Evolutionary conservation across 352 stramenopile species (phyloP).

Genomic region (Pythium phragmitis): DNA sequence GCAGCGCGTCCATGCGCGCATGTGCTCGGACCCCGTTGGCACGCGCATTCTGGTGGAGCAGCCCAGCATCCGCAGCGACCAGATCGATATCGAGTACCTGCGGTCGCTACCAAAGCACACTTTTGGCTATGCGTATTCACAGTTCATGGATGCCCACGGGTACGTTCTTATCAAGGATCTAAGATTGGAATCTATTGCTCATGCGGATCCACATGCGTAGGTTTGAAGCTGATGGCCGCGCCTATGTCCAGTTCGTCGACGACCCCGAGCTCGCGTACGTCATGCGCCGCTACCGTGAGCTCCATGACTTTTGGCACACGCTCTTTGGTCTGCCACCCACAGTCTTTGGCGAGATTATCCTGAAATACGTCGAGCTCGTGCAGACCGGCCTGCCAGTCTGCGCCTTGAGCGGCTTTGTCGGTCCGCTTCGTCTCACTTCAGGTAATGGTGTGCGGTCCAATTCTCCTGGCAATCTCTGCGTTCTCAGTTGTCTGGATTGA

Average conservation of each 20-base stretch:
- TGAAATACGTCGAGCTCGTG: slow-evolving; percentile 98
- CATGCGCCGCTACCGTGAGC: slow-evolving; percentile 93
- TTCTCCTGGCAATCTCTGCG: no score
- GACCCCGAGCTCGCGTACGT: slow-evolving; percentile 96
- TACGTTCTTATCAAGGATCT: slow-evolving; percentile 20
- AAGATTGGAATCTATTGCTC: neutral
- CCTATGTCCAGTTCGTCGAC: slow-evolving; percentile 86
- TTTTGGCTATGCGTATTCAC: slow-evolving; percentile 90
- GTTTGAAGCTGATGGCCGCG: slow-evolving; percentile 90
- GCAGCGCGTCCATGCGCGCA: slow-evolving; percentile 74
- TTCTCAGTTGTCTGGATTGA: neutral
- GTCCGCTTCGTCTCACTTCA: slow-evolving; percentile 74
- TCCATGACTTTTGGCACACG: slow-evolving; percentile 97
- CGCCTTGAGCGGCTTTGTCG: slow-evolving; percentile 91
- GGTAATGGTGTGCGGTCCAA: slow-evolving; percentile 18
- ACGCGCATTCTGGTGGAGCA: slow-evolving; percentile 87
- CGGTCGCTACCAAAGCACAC: slow-evolving; percentile 63
- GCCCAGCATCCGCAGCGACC: slow-evolving; percentile 72
- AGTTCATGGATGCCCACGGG: slow-evolving; percentile 90
- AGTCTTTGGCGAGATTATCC: slow-evolving; percentile 93
- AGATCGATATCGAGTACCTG: slow-evolving; percentile 75
- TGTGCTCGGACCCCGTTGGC: slow-evolving; percentile 87
- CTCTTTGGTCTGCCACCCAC: slow-evolving; percentile 94
- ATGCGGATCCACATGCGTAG: slow-evolving; percentile 15
- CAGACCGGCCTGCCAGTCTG: slow-evolving; percentile 95